phyloP scores from a whole-genome alignment of 768 basidiomycete species.

The Austroboletus festivus region DNA sequence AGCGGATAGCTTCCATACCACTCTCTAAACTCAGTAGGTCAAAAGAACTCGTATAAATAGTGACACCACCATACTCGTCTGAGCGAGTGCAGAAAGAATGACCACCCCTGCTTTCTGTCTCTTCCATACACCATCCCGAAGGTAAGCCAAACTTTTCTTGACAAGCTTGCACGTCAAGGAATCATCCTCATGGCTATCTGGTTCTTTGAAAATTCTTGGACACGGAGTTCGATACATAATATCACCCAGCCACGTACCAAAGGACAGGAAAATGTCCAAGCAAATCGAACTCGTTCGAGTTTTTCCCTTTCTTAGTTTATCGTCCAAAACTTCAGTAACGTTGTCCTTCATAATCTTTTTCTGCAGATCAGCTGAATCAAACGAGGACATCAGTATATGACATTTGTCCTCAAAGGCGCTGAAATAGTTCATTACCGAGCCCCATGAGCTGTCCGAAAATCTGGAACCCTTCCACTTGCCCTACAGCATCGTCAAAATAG shows the following conservation, averaged over 20 bases:
- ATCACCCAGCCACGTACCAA: slow-evolving; percentile 18
- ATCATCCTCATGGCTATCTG: no score
- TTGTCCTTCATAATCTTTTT: slow-evolving; percentile 9
- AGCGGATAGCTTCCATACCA: slow-evolving; percentile 9
- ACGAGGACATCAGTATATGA: slow-evolving; percentile 1
- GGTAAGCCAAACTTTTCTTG: slow-evolving; percentile 2
- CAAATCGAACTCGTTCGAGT: slow-evolving; percentile 23
- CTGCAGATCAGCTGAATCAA: slow-evolving; percentile 10
- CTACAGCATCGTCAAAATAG: slow-evolving; percentile 4
- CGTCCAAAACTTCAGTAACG: slow-evolving; percentile 15
- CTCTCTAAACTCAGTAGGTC: slow-evolving; percentile 8
- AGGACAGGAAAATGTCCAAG: slow-evolving; percentile 22
- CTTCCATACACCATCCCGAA: slow-evolving; percentile 9
- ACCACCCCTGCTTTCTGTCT: slow-evolving; percentile 22
- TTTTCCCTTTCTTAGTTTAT: slow-evolving; percentile 14
- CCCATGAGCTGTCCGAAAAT: slow-evolving; percentile 2
- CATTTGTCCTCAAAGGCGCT: no score
- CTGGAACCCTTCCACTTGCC: slow-evolving; percentile 5
- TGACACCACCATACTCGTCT: slow-evolving; percentile 12
- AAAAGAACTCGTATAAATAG: neutral
- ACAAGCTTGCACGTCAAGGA: slow-evolving; percentile 15
- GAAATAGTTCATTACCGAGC: neutral
- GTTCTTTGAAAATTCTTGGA: no score
- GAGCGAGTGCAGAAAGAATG: slow-evolving; percentile 22
- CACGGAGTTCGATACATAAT: no score